Percentiles rank a stretch among this genome's conserved stretches.
These are phyloP conservation scores for Heliosperma pusillum DNA, from an alignment of 148 eudicot genomes.

Conservation along the genomic window DNA sequence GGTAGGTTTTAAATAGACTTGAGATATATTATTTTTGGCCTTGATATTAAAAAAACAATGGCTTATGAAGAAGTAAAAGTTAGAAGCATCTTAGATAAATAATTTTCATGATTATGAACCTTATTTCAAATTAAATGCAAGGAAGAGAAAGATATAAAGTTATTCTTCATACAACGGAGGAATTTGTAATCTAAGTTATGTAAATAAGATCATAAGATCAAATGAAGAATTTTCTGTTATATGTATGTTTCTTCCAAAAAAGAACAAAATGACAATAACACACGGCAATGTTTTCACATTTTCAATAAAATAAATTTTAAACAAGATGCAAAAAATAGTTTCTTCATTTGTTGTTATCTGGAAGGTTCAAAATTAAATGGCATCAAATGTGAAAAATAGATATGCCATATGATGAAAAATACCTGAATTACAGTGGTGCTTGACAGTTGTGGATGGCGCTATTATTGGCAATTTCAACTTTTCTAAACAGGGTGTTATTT, in stretches of 20 bases:
- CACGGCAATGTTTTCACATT: background rate
- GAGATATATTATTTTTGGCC: background rate
- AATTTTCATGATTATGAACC: too few relatives aligned
- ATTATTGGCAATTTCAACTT: conserved; percentile 11
- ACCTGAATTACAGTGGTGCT: background rate
- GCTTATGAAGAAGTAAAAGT: too few relatives aligned
- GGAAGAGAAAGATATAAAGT: too few relatives aligned
- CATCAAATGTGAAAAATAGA: conserved; percentile 35
- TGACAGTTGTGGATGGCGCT: conserved; percentile 12
- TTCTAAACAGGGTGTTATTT: conserved; percentile 9
- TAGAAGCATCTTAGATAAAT: background rate
- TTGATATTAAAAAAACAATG: too few relatives aligned
- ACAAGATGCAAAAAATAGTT: background rate
- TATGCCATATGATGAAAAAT: background rate
- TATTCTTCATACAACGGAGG: background rate
- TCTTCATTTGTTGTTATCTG: conserved; percentile 10
- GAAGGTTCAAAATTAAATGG: conserved; percentile 28
- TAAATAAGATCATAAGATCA: background rate
- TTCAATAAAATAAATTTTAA: background rate
- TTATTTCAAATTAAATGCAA: too few relatives aligned
- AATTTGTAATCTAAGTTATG: background rate
- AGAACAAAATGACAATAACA: too few relatives aligned
- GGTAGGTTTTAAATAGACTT: background rate
- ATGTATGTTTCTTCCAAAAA: background rate
- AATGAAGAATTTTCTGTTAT: background rate